Evolutionary conservation across 495 filamentous ascomycete genomes (phyloP).

Genomic region (Tuber indicum): DNA sequence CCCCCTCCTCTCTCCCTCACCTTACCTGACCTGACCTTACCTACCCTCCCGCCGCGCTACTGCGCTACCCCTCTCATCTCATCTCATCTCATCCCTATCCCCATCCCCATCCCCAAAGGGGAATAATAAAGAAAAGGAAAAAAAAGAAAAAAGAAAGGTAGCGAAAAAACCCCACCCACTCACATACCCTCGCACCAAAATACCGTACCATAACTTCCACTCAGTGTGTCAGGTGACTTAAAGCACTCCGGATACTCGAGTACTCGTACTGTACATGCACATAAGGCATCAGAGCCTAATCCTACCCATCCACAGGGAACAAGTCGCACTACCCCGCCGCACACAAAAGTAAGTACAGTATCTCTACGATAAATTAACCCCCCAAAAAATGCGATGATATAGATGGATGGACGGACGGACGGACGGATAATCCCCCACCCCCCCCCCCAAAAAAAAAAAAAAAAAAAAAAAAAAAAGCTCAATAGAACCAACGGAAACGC

Average conservation of each 20-base stretch:
- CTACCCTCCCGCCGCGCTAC: background rate
- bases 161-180: background rate
- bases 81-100: background rate
- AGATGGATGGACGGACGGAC: too few relatives aligned
- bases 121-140: slow-evolving; percentile 8
- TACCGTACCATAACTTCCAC: background rate
- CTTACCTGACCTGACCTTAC: background rate
- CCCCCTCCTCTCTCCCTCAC: background rate
- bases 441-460: background rate
- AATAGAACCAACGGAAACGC: slow-evolving; percentile 28
- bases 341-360: background rate
- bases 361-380: too few relatives aligned
- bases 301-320: background rate
- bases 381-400: too few relatives aligned
- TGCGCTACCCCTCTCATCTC: background rate
- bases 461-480: background rate
- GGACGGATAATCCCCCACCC: background rate
- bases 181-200: background rate
- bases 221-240: slow-evolving; percentile 36
- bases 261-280: slow-evolving; percentile 21
- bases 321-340: background rate
- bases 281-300: slow-evolving; percentile 1
- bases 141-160: background rate
- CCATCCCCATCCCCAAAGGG: slow-evolving; percentile 4
- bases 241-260: slow-evolving; percentile 34